phyloP scores from a whole-genome alignment of 352 stramenopile species.

The Aphanomyces invadans region DNA sequence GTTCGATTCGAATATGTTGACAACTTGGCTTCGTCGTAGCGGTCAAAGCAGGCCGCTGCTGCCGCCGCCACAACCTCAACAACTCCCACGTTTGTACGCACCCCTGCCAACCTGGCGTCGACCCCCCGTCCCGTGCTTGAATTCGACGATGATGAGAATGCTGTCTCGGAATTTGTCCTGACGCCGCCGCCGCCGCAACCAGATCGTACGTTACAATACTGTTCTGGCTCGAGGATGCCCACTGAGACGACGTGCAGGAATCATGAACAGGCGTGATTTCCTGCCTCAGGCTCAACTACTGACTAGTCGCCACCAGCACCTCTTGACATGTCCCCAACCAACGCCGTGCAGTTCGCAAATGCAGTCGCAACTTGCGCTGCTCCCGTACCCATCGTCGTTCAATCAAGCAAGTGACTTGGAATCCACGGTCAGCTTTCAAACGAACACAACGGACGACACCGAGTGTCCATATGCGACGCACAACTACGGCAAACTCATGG shows the following conservation, averaged over 20 bases:
- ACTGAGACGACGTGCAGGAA: no score
- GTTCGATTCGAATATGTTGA: no score
- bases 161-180: not conserved
- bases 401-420: slow-evolving; percentile 9
- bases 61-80: no score
- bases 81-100: not conserved
- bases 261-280: no score
- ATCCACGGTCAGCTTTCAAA: slow-evolving; percentile 9
- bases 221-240: no score
- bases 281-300: not conserved
- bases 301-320: not conserved
- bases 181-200: not conserved
- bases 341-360: not conserved
- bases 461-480: slow-evolving; percentile 11
- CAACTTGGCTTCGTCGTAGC: no score
- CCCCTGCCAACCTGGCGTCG: not conserved
- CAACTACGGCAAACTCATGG: slow-evolving; percentile 19
- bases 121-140: not conserved
- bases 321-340: not conserved
- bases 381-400: slow-evolving; percentile 1
- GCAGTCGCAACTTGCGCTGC: not conserved
- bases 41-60: not conserved
- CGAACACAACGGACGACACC: slow-evolving; percentile 16
- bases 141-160: not conserved
- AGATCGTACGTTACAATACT: not conserved